phyloP scores from a whole-genome alignment of 768 basidiomycete genomes.

The Panellus pusillus region DNA sequence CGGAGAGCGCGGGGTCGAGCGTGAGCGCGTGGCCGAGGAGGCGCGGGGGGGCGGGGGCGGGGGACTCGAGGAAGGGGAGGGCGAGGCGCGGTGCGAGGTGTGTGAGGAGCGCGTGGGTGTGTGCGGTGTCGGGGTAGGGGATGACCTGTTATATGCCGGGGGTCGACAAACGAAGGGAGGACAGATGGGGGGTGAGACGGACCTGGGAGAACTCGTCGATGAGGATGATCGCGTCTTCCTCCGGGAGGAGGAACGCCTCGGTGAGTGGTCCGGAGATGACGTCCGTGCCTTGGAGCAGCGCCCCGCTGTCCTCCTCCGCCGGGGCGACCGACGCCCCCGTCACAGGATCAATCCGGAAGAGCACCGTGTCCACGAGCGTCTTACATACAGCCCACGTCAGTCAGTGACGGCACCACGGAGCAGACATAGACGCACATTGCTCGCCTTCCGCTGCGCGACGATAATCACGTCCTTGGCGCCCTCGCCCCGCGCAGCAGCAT shows the following conservation, averaged over 20 bases:
- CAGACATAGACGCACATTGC: conserved; percentile 52
- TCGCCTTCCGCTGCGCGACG: conserved; percentile 58
- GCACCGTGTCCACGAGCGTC: conserved; percentile 66
- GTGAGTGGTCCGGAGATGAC: conserved; percentile 58
- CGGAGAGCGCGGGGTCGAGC: conserved; percentile 41
- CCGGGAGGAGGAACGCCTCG: conserved; percentile 57
- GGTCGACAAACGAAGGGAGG: neutral
- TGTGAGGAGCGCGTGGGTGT: conserved; percentile 43
- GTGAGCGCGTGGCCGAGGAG: conserved; percentile 60
- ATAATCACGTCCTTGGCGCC: conserved; percentile 55
- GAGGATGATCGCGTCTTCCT: conserved; percentile 55
- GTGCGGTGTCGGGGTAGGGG: conserved; percentile 63
- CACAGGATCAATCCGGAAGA: conserved; percentile 77
- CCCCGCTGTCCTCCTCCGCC: conserved; percentile 30
- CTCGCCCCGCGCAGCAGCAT: conserved; percentile 28
- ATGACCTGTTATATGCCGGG: conserved; percentile 43
- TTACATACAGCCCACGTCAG: conserved; percentile 23
- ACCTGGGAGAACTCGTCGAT: conserved; percentile 82
- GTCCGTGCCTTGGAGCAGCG: conserved; percentile 57
- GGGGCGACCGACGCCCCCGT: conserved; percentile 63
- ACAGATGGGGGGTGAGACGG: conserved; percentile 13
- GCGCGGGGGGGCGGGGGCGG: conserved; percentile 40
- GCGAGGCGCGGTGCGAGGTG: conserved; percentile 47
- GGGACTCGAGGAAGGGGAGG: conserved; percentile 54
- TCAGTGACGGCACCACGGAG: conserved; percentile 7